These are phyloP conservation scores for Mortierella polycephala DNA, from an alignment of 371 early-diverging fungal species.

Conservation along the genomic window DNA sequence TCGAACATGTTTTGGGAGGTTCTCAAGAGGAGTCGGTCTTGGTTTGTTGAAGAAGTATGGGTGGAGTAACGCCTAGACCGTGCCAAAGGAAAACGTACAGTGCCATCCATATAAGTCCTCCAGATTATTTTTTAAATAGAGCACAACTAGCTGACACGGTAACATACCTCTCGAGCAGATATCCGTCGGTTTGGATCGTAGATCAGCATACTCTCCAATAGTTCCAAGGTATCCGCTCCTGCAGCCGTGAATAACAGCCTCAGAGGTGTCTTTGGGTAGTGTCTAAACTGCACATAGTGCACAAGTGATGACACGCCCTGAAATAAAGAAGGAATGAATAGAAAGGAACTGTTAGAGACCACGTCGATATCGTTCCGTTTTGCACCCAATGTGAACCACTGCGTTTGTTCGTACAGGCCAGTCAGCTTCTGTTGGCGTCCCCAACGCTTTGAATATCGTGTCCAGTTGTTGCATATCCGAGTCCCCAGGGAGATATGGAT, in stretches of 20 bases:
- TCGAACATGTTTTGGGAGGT: constrained; percentile 75
- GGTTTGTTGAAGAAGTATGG: constrained; percentile 92
- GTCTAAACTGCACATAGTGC: constrained; percentile 74
- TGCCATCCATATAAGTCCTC: background rate
- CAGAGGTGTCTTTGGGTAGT: constrained; percentile 80
- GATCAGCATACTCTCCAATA: constrained; percentile 91
- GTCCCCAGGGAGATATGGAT: constrained; percentile 95
- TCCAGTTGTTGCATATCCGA: constrained; percentile 96
- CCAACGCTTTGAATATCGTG: constrained; percentile 94
- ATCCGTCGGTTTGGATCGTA: constrained; percentile 95
- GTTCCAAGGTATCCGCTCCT: constrained; percentile 88
- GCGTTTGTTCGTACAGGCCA: constrained; percentile 85
- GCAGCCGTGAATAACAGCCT: constrained; percentile 93
- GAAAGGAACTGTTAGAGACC: background rate
- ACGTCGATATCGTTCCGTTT: background rate
- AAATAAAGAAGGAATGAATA: background rate
- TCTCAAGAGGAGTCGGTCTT: constrained; percentile 84
- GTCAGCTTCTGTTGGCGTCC: constrained; percentile 96
- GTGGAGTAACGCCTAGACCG: constrained; percentile 81
- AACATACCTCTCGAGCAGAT: constrained; percentile 78
- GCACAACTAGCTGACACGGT: background rate
- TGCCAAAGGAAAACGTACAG: background rate
- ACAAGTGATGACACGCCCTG: constrained; percentile 81
- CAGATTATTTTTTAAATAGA: background rate
- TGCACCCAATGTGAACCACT: background rate